A percentile compares a stretch with the other conserved stretches of the same genome.
phyloP scores from a whole-genome alignment of 2,329 filamentous ascomycete species.

The Exophiala sp. region DNA sequence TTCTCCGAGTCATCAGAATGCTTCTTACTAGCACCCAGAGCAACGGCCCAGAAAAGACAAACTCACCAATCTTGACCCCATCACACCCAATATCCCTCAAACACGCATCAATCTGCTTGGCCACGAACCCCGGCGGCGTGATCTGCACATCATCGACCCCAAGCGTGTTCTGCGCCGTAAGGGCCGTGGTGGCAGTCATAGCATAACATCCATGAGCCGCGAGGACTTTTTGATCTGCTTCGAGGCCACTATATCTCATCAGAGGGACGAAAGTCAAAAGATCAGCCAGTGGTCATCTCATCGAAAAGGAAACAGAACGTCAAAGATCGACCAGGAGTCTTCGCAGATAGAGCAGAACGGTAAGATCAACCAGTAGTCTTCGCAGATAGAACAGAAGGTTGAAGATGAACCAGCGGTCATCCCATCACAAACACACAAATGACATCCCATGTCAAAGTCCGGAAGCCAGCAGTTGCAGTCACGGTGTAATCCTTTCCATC shows the following conservation, averaged over 20 bases:
- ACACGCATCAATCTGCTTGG: slow-evolving; percentile 77
- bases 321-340: no score
- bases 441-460: no score
- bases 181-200: slow-evolving; percentile 88
- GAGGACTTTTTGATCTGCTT: slow-evolving; percentile 93
- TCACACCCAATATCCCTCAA: slow-evolving; percentile 79
- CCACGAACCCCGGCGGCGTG: slow-evolving; percentile 70
- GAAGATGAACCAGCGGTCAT: no score
- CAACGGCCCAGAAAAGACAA: not conserved
- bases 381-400: no score
- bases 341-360: no score
- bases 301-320: no score
- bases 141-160: slow-evolving; percentile 77
- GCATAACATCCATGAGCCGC: slow-evolving; percentile 90
- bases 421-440: no score
- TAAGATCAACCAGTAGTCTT: no score
- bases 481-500: no score
- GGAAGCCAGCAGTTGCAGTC: no score
- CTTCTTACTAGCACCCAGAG: not conserved
- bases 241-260: slow-evolving; percentile 62
- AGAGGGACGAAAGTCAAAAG: not conserved
- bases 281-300: no score
- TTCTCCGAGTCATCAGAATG: no score
- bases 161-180: slow-evolving; percentile 92
- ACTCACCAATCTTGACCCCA: slow-evolving; percentile 80